Conservation (phyloP, 1,284 basidiomycete genomes). For the Sporisorium graminicola region DNA sequence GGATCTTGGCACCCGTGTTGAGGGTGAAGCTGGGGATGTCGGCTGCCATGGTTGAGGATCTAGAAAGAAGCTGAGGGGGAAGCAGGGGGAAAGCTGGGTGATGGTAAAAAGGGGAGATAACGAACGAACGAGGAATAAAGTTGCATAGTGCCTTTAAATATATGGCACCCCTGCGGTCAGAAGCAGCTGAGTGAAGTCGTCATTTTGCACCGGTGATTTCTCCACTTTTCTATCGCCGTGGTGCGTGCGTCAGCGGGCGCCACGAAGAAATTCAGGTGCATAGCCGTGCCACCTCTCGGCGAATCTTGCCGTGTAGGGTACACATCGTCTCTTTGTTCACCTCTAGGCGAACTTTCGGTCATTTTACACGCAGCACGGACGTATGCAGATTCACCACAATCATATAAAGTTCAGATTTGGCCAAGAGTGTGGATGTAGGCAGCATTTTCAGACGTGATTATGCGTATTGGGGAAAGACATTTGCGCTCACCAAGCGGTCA, state of each 20-base stretch:
- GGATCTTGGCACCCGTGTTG: slow-evolving; percentile 55
- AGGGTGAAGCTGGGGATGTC: slow-evolving; percentile 48
- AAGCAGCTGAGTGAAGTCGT: too few relatives aligned
- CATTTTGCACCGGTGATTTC: too few relatives aligned
- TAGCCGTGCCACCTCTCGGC: neutral
- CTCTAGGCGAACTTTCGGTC: neutral
- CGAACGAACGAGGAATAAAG: neutral
- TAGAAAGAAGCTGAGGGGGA: neutral
- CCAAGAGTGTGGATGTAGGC: too few relatives aligned
- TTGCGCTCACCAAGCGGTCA: slow-evolving; percentile 40
- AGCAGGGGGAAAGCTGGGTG: neutral
- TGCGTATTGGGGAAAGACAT: too few relatives aligned
- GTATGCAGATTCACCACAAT: neutral
- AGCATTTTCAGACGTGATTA: too few relatives aligned
- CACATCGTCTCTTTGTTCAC: neutral
- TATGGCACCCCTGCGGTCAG: too few relatives aligned
- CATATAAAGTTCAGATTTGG: too few relatives aligned
- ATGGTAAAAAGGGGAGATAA: neutral
- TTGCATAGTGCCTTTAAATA: too few relatives aligned
- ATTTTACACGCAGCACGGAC: neutral
- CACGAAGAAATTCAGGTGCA: neutral
- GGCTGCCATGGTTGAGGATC: slow-evolving; percentile 42
- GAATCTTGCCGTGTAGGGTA: neutral
- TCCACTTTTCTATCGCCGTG: too few relatives aligned
- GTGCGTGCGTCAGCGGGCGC: neutral